Base-by-base conservation (phyloP, 75 land plant species). In the Cryptomeria japonica region DNA sequence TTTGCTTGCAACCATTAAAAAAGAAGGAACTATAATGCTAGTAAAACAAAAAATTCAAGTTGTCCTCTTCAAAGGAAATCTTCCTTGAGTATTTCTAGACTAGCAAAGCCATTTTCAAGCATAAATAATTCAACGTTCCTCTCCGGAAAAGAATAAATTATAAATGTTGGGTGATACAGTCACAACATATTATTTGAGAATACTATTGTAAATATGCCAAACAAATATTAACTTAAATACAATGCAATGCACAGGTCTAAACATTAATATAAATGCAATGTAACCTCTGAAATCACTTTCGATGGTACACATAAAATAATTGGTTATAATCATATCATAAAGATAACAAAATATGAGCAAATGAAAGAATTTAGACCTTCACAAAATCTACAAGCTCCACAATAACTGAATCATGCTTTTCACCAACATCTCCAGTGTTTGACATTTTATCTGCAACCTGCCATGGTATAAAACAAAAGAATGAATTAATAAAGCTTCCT, bases 341-440 rank as follows among this genome's bases (percentile, higher is more conserved):
- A 41, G 10, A 79, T 79, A 10, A 68, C 85, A 56, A 38, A 5
- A 83, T 32, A 75, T 64, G 15, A 90, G 31, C 15, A 36, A 72
- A 6, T 55, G 76, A 87, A 2, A 78, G 22, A 86, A 31, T 49
- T 38, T n/a, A 38, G 90, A 97, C 99, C 95, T 94, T 92, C 31
- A 95, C 84, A 89, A 97, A 97, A 88, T 97, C 99, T 76, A 92
- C 96, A 46, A 92, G 88, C 90, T 93, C 95, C 78, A 97, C 94
- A 73, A 94, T 80, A 70, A 97, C 92, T 31, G 93, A 84, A 76
- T 93, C 91, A 42, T 89, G 83, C 53, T 93, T 80, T 76, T 91
- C 86, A 36, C 84, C 87, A 11, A 6, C 87, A 83, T 32, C 44
- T 47, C 85, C 28, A 68, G 91, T 88, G 84, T 80, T 87, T 34